A percentile compares a stretch with the other conserved stretches of the same genome.
Evolutionary conservation across 192 early-diverging fungal genomes (phyloP).

Genomic region (Coemansia aciculifera): DNA sequence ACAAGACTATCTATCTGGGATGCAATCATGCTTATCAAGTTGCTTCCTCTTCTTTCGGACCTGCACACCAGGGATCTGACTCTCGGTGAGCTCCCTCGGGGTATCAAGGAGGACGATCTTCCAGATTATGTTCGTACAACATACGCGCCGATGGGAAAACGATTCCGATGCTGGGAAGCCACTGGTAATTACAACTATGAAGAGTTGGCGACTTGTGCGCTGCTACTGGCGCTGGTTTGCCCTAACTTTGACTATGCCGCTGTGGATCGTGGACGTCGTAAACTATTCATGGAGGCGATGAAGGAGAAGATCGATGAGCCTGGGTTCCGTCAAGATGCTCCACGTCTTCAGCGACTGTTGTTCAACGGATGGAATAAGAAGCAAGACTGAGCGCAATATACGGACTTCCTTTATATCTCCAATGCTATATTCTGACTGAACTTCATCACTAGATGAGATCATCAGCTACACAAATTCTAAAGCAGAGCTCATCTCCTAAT

Average conservation of each 20-base stretch:
- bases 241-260: neutral
- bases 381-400: neutral
- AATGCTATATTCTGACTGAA: neutral
- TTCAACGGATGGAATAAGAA: neutral
- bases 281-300: neutral
- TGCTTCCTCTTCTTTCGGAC: neutral
- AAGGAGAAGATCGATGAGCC: neutral
- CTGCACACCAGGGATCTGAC: neutral
- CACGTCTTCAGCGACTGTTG: neutral
- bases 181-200: neutral
- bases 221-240: conserved; percentile 1
- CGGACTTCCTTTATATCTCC: neutral
- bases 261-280: neutral
- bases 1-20: neutral
- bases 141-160: neutral
- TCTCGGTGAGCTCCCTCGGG: neutral
- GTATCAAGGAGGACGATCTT: neutral
- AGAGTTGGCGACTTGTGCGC: neutral
- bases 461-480: too few species aligned
- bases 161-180: neutral
- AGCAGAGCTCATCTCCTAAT: too few species aligned
- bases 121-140: neutral
- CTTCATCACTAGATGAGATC: neutral
- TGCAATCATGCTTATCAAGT: neutral
- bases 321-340: neutral